phyloP scores from a whole-genome alignment of 176 grass and related monocot species.

The Secale cereale region DNA sequence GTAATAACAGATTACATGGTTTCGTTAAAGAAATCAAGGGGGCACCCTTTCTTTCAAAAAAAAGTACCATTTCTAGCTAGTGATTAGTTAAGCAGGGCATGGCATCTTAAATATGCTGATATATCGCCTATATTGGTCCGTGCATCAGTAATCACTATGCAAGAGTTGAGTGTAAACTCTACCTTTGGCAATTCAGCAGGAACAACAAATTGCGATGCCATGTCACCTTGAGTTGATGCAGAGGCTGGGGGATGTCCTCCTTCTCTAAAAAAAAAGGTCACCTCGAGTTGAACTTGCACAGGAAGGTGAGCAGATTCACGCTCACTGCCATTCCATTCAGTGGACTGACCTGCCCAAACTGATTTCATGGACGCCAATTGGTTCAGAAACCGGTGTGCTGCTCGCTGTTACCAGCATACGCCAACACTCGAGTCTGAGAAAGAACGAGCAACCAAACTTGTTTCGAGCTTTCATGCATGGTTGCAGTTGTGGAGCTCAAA shows the following conservation, averaged over 20 bases:
- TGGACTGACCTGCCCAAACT: constrained; percentile 24
- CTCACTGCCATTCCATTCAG: constrained; percentile 9
- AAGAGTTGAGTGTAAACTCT: no score
- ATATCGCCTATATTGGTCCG: background rate
- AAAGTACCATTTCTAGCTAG: background rate
- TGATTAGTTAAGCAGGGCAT: background rate
- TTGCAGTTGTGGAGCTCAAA: background rate
- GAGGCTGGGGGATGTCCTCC: no score
- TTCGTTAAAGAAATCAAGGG: no score
- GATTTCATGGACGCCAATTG: constrained; percentile 37
- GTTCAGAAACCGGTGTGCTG: constrained; percentile 21
- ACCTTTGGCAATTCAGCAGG: background rate
- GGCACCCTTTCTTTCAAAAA: no score
- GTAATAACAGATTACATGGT: no score
- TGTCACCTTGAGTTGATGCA: background rate
- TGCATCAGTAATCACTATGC: background rate
- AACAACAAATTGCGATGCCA: background rate
- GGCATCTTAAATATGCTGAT: background rate
- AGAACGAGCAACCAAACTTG: background rate
- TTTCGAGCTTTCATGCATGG: background rate
- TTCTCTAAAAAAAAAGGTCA: no score
- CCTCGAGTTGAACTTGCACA: constrained; percentile 24
- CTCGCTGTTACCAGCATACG: background rate
- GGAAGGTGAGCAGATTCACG: constrained; percentile 30
- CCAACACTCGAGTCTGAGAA: background rate